phyloP scores from a whole-genome alignment of 2,329 filamentous ascomycete genomes.

The Talaromyces sp. region DNA sequence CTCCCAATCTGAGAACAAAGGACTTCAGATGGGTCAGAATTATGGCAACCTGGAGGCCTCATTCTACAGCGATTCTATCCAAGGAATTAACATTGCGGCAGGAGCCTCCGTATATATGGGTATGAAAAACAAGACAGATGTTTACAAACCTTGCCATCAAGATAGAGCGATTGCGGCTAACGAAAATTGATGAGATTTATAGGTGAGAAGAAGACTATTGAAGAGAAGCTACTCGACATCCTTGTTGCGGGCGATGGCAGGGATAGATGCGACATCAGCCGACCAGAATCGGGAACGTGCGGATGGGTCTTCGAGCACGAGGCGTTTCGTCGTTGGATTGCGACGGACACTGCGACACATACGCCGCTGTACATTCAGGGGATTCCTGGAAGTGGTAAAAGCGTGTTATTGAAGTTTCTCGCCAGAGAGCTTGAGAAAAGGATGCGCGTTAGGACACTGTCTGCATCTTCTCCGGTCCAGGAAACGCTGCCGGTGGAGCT shows the following conservation, averaged over 20 bases:
- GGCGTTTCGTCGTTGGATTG: not conserved
- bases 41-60: conserved; percentile 1
- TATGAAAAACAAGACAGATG: not conserved
- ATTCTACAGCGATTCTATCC: conserved; percentile 1
- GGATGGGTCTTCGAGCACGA: not conserved
- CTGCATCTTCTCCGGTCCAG: not conserved
- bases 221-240: conserved; percentile 3
- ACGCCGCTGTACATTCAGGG: not conserved
- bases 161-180: not conserved
- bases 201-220: conserved; percentile 1
- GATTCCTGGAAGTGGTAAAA: not conserved
- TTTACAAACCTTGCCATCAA: too few relatives aligned
- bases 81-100: not conserved
- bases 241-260: conserved; percentile 4
- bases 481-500: not conserved
- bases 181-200: not conserved
- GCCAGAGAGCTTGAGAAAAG: not conserved
- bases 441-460: not conserved
- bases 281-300: conserved; percentile 1
- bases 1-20: conserved; percentile 5
- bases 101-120: conserved; percentile 8
- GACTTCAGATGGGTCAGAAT: conserved; percentile 9
- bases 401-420: not conserved
- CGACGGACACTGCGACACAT: not conserved
- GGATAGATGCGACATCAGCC: conserved; percentile 3